These are phyloP conservation scores for Volvox africanus DNA, from an alignment of 139 green algal genomes.

Conservation along the genomic window DNA sequence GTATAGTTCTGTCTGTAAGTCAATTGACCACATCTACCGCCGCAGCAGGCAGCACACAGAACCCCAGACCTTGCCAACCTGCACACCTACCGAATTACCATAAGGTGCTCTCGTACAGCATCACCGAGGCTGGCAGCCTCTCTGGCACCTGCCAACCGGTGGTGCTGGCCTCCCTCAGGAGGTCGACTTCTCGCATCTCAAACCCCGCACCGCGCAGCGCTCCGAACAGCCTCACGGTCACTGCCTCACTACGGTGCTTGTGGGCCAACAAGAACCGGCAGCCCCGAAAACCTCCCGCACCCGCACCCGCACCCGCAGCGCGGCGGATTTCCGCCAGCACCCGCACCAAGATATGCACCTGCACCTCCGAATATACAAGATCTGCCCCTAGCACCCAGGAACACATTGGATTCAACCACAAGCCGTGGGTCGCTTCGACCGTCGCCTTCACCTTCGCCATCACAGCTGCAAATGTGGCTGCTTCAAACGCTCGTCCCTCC, in stretches of 20 bases:
- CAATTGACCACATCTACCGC: too few relatives aligned
- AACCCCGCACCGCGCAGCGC: slow-evolving; percentile 12
- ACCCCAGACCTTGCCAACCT: too few relatives aligned
- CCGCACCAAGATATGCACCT: slow-evolving; percentile 33
- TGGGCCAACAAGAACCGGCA: slow-evolving; percentile 47
- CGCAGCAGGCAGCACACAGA: too few relatives aligned
- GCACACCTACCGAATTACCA: neutral
- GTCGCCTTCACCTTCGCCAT: neutral
- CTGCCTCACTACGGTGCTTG: slow-evolving; percentile 42
- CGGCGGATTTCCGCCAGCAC: neutral
- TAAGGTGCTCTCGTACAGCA: neutral
- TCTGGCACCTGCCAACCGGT: neutral
- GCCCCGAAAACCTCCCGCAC: neutral
- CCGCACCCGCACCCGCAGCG: neutral
- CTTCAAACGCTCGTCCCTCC: too few relatives aligned
- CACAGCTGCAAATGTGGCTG: too few relatives aligned
- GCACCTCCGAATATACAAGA: slow-evolving; percentile 43
- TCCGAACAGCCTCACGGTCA: slow-evolving; percentile 21
- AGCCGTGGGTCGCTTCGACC: neutral
- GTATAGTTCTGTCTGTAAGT: too few relatives aligned
- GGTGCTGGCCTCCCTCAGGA: neutral
- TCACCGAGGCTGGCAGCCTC: neutral
- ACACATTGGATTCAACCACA: too few relatives aligned
- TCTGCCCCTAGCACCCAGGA: slow-evolving; percentile 51
- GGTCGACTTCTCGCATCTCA: neutral